These are phyloP conservation scores for Carpinus fangiana DNA, from an alignment of 306 rosid species.

Conservation along the genomic window DNA sequence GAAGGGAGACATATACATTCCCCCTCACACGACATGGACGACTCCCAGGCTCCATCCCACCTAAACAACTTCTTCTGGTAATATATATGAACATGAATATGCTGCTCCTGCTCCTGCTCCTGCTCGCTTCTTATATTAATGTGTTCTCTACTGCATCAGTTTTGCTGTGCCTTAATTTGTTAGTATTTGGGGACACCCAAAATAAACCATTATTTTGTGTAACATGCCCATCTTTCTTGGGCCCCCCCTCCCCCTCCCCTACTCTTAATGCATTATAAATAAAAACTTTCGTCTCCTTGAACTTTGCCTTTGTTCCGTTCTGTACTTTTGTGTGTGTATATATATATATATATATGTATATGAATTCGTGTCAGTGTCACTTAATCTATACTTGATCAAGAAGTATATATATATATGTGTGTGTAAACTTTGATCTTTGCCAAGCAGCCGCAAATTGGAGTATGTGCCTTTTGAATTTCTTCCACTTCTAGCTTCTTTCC, in stretches of 20 bases:
- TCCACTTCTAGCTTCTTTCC: neutral
- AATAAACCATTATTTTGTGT: neutral
- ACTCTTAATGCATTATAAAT: slow-evolving; percentile 6
- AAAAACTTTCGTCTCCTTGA: neutral
- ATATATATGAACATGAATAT: neutral
- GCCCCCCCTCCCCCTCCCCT: neutral
- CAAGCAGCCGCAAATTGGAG: neutral
- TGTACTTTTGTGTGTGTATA: too few species aligned
- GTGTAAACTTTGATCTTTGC: neutral
- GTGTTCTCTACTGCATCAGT: neutral
- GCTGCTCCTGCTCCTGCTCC: too few species aligned
- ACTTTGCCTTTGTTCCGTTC: too few species aligned
- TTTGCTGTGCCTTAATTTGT: neutral
- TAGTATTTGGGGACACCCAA: neutral
- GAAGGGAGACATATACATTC: slow-evolving; percentile 93
- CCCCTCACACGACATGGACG: slow-evolving; percentile 79
- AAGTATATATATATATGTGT: neutral
- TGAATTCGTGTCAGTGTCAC: too few species aligned
- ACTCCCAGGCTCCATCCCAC: slow-evolving; percentile 63
- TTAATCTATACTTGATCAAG: too few species aligned
- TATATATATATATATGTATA: too few species aligned
- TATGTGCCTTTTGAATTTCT: neutral
- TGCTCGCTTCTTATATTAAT: too few species aligned
- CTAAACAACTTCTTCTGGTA: slow-evolving; percentile 82
- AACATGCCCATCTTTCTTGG: neutral